Percentiles rank a stretch among this genome's conserved stretches.
These are phyloP conservation scores for Neocucurbitaria cava DNA, from an alignment of 2,329 filamentous ascomycete species.

Conservation along the genomic window DNA sequence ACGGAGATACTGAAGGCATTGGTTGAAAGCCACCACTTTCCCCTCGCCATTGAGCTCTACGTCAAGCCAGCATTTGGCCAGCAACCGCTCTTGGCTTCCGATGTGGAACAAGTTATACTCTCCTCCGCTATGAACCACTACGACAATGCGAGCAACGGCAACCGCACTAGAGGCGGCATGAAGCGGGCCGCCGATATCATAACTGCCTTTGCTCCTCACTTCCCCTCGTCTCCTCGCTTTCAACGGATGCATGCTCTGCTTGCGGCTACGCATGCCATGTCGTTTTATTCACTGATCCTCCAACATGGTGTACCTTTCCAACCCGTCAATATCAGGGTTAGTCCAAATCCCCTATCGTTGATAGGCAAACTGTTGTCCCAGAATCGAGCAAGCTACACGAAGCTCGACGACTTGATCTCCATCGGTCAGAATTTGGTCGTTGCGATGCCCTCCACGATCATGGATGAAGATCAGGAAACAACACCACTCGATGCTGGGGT, in stretches of 20 bases:
- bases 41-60: conserved; percentile 63
- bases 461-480: conserved; percentile 60
- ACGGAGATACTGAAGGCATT: conserved; percentile 74
- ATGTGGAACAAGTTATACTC: conserved; percentile 68
- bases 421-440: conserved; percentile 71
- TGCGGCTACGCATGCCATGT: conserved; percentile 75
- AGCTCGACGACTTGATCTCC: conserved; percentile 73
- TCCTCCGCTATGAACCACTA: conserved; percentile 73
- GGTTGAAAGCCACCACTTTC: conserved; percentile 68
- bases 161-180: conserved; percentile 75
- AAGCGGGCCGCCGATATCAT: conserved; percentile 72
- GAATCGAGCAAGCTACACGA: conserved; percentile 75
- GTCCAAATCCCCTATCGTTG: conserved; percentile 75
- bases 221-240: conserved; percentile 61
- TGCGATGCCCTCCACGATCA: conserved; percentile 41
- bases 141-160: conserved; percentile 83
- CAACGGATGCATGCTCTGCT: conserved; percentile 69
- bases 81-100: conserved; percentile 57
- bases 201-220: conserved; percentile 66
- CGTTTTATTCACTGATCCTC: conserved; percentile 77
- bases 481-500: conserved; percentile 21
- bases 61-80: conserved; percentile 64
- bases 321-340: conserved; percentile 78
- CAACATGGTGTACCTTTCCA: conserved; percentile 82
- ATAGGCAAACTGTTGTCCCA: conserved; percentile 77